Conservation (phyloP, 805 yeast species). For the Diddensiella transvaalensis region DNA sequence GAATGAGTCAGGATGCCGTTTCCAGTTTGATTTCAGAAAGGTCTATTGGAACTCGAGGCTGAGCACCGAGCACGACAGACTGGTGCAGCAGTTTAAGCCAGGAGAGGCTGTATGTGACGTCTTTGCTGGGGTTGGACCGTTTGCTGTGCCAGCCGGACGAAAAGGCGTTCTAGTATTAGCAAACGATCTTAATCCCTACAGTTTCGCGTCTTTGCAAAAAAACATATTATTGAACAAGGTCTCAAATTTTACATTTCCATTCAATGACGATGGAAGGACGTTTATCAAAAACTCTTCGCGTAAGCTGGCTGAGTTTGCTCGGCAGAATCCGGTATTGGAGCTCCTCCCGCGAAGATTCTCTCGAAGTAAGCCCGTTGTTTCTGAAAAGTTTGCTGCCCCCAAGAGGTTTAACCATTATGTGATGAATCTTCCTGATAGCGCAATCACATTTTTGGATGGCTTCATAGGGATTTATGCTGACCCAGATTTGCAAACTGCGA, state of each 20-base stretch:
- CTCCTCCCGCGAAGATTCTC: constrained; percentile 28
- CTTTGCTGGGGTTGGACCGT: constrained; percentile 99
- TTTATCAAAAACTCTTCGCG: constrained; percentile 63
- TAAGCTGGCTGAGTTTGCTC: constrained; percentile 47
- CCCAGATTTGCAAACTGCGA: constrained; percentile 19
- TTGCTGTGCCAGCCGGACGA: constrained; percentile 93
- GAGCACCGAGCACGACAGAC: constrained; percentile 87
- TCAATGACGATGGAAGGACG: constrained; percentile 77
- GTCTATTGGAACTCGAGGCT: constrained; percentile 98
- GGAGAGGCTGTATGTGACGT: constrained; percentile 88
- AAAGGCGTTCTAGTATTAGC: constrained; percentile 78
- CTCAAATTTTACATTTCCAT: constrained; percentile 52
- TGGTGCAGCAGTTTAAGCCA: constrained; percentile 55
- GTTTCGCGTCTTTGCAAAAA: constrained; percentile 62
- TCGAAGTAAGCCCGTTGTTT: constrained; percentile 37
- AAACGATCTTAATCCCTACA: constrained; percentile 88
- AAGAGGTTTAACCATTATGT: constrained; percentile 65
- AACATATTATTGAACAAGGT: constrained; percentile 69
- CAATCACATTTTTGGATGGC: constrained; percentile 74
- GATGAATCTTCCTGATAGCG: constrained; percentile 95
- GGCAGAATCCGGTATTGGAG: constrained; percentile 30
- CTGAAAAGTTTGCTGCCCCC: constrained; percentile 42
- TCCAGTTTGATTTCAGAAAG: constrained; percentile 83
- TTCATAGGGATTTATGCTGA: constrained; percentile 67
- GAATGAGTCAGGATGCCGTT: constrained; percentile 79